Base-by-base conservation (phyloP, 768 basidiomycete species). In the Boletus tomentosulus region DNA sequence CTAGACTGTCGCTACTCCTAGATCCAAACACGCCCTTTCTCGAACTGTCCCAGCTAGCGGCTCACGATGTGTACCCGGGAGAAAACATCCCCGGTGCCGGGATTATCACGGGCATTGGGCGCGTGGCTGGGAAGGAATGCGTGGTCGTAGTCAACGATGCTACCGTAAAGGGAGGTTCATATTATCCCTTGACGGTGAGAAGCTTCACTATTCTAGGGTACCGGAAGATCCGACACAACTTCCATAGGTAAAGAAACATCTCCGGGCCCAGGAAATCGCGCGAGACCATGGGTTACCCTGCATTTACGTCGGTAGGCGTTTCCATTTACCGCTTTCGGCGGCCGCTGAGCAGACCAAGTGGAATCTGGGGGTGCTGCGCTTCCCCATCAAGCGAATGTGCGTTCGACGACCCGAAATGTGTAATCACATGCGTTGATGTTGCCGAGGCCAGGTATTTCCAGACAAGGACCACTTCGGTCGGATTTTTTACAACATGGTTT, bases 401-500 rank as follows among this genome's bases (percentile, higher is more conserved):
- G 46, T 58, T 19, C 27, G 27, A 35, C 24, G 12, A 27, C 11
- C 31, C 19, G 22, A 46, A 37, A 42, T 11, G 39, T 27, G 27
- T 35, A 24, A 25, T 28, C 22, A 28, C 51, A 28, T 19, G 54
- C 35, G 27, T 51, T 56, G 22, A 56, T 46, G 9, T 50, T 22
- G 11, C 27, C 31, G 19, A 28, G 43, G 37, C 39, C 46, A 85
- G 77, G 84, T 95, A 12, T 96, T 96, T 69, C 94, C 94, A 6
- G 94, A 97, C 75, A 90, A 85, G 68, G 88, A 96, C 58, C 92
- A 98, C 66, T 98, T 98, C 62, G 94, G 94, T 4, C 82, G 94
- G 6, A 96, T 97, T 65, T 98, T 98, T 73, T 97, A 94, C 69
- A 97, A 98, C 63, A 96, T 96, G 92, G 93, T 87, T 53, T 33